phyloP scores from a whole-genome alignment of 495 filamentous ascomycete species.

The Penicillium mononematosum region DNA sequence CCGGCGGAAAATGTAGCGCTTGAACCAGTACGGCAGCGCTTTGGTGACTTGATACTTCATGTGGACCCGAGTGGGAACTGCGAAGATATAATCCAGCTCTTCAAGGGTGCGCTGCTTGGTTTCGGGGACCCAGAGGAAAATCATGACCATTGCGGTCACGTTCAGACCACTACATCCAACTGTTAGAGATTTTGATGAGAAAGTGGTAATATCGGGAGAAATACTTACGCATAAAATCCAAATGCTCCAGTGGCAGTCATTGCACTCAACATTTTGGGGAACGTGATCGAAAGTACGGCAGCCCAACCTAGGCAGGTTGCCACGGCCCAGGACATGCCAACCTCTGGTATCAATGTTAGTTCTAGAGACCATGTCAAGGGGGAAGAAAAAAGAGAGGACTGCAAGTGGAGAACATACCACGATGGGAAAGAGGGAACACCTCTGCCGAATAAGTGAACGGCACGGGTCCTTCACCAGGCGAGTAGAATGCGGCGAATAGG shows the following conservation, averaged over 20 bases:
- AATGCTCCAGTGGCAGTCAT: conserved; percentile 55
- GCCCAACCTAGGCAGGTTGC: conserved; percentile 73
- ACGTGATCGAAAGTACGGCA: conserved; percentile 67
- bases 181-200: conserved; percentile 21
- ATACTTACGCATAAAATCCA: conserved; percentile 47
- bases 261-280: conserved; percentile 61
- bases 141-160: conserved; percentile 63
- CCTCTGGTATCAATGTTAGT: conserved; percentile 39
- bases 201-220: neutral
- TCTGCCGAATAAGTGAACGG: conserved; percentile 77
- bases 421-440: conserved; percentile 74
- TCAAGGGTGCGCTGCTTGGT: conserved; percentile 79
- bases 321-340: conserved; percentile 75
- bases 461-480: conserved; percentile 68
- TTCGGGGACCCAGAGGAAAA: conserved; percentile 75
- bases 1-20: conserved; percentile 60
- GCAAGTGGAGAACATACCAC: conserved; percentile 36
- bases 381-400: neutral
- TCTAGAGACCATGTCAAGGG: conserved; percentile 4
- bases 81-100: conserved; percentile 83
- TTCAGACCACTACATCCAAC: conserved; percentile 57
- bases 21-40: conserved; percentile 68
- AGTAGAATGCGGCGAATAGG: conserved; percentile 67
- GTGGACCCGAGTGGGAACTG: conserved; percentile 63
- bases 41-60: conserved; percentile 62